Evolutionary conservation across 1,284 basidiomycete genomes (phyloP), one percentile per base, ranked within the genome.

Genomic region (Apiotrichum akiyoshidainum): DNA sequence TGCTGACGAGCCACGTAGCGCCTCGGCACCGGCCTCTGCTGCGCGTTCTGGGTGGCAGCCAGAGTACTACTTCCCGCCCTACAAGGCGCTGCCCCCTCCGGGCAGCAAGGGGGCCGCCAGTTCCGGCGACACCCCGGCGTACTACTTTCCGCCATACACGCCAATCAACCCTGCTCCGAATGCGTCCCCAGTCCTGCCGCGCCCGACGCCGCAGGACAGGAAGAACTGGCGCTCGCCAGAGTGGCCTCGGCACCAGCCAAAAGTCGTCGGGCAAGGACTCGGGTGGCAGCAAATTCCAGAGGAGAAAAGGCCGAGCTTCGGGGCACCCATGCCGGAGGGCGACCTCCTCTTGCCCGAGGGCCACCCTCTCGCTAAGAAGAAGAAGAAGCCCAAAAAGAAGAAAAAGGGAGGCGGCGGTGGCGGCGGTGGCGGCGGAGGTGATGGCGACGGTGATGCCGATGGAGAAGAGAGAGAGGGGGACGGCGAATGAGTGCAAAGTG

Each of bases 181-280:
- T 69, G 73, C 47, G 72, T 71, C 50, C 72, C 73, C 8, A 55
- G 63, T 37, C 62, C 74, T 33, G 72, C 72, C 7, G 19, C 73
- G 67, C 49, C 33, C 48, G 8, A 44, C 6, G 44, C 52, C 34
- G 57, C 21, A 31, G 57, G 64, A 63, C 46, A 63, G 52, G 44
- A 41, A 21, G 39, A 56, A 37, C 40, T 63, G 68, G 70, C 59
- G 69, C 37, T 60, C 57, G 39, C 35, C 46, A 9, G 40, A 54
- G 52, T 26, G 56, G 59, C 51, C 56, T n/a, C 33, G 17, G 26
- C 26, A 31, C 26, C 26, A 31, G 7, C 26, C 26, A 3, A 31
- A 65, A 19, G 1, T 75, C 71, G 73, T 70, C 61, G 72, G 72
- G 42, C 69, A 56, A 44, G 69, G 71, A 14, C 70, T 66, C 65